Percentiles rank a stretch among this genome's conserved stretches.
Conservation (phyloP, 2,329 filamentous ascomycete genomes). For the Diaporthe caulivora region DNA sequence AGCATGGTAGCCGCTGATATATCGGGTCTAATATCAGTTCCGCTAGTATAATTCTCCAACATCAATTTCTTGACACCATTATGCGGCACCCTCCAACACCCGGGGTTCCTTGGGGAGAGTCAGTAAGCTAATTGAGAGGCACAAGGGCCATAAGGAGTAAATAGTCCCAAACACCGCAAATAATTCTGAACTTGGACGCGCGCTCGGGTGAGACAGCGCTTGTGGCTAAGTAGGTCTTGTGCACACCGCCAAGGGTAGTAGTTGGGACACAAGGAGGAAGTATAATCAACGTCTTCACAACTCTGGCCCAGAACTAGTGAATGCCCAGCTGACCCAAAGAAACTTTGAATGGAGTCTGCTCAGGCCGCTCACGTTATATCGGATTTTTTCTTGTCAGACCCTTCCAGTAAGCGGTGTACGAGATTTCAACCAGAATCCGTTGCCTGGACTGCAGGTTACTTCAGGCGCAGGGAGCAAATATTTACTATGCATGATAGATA, state of each 20-base stretch:
- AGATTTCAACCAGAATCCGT: no score
- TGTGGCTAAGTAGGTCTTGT: not conserved
- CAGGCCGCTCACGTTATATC: not conserved
- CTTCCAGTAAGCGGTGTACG: not conserved
- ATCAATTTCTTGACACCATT: constrained; percentile 2
- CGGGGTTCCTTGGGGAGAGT: not conserved
- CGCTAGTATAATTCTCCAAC: constrained; percentile 14
- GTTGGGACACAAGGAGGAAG: constrained; percentile 4
- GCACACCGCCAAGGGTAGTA: constrained; percentile 4
- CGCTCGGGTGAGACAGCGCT: constrained; percentile 19
- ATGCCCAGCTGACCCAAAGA: not conserved
- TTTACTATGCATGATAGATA: not conserved
- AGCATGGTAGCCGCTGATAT: constrained; percentile 3
- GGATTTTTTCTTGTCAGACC: not conserved
- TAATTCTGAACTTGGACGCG: not conserved
- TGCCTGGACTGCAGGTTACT: not conserved
- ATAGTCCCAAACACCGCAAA: not conserved
- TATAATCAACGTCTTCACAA: not conserved
- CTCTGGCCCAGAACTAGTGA: not conserved
- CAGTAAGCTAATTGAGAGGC: not conserved
- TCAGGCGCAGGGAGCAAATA: not conserved
- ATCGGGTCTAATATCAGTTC: not conserved
- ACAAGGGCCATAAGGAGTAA: not conserved
- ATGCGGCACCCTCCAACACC: not conserved
- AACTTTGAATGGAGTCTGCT: not conserved